These are phyloP conservation scores for Hanseniaspora meyeri DNA, from an alignment of 805 yeast genomes.

Conservation along the genomic window DNA sequence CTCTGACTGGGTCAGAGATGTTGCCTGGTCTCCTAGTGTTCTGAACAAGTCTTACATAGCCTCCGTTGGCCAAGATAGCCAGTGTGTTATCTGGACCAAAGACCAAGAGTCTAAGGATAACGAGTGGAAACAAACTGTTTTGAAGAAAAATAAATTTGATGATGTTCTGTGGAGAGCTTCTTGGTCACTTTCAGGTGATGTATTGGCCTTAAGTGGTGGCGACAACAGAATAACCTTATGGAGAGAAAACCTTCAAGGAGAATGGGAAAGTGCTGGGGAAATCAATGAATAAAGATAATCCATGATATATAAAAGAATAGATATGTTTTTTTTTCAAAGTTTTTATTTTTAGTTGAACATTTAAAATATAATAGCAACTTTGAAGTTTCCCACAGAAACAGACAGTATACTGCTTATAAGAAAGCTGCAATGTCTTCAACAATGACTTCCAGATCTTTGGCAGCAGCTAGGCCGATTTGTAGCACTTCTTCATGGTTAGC, in stretches of 20 bases:
- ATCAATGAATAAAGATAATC: constrained; percentile 57
- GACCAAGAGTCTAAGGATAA: constrained; percentile 48
- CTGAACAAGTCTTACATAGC: constrained; percentile 83
- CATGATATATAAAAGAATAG: not conserved
- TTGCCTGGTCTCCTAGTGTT: constrained; percentile 92
- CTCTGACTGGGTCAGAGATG: constrained; percentile 97
- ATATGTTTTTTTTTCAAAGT: not conserved
- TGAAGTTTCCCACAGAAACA: no score
- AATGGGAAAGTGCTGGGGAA: constrained; percentile 96
- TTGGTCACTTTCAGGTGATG: constrained; percentile 93
- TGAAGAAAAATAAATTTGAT: constrained; percentile 74
- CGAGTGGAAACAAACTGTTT: constrained; percentile 68
- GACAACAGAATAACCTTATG: constrained; percentile 91
- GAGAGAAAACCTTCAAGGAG: constrained; percentile 87
- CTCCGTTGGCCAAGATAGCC: constrained; percentile 90
- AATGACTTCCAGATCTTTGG: constrained; percentile 62
- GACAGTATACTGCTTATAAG: constrained; percentile 15
- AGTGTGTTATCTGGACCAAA: constrained; percentile 81
- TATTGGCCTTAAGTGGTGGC: constrained; percentile 90
- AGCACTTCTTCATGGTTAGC: constrained; percentile 90
- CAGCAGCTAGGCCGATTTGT: constrained; percentile 67
- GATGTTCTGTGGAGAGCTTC: constrained; percentile 98
- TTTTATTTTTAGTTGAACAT: no score
- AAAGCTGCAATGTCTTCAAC: constrained; percentile 49
- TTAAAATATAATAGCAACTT: no score